Base-by-base conservation (phyloP, 202 grass and related monocot genomes). In the Dendrocalamus latiflorus region DNA sequence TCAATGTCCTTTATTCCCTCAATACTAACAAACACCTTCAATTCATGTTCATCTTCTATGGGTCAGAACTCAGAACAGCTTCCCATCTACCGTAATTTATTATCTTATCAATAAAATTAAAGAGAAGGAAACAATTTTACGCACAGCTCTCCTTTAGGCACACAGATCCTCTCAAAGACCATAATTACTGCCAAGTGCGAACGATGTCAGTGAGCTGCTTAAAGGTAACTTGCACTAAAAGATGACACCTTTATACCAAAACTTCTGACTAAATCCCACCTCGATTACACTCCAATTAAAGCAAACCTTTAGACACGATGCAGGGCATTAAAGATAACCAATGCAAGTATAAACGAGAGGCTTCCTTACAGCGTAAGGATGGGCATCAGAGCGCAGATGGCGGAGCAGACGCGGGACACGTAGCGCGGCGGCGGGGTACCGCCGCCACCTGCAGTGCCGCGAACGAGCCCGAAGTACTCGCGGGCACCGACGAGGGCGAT, bases 391-490 rank as follows among this genome's bases (percentile, higher is more conserved):
- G 91, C 83, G 83, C 93, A 99, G 87, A 99, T 99, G 24, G 77
- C 82, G 6, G 89, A 94, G 85, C 96, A 99, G 22, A 88, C 89
- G 74, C 96, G 92, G 45, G 96, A 99, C 4, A 99, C 89, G 72
- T 94, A 96, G 84, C 96, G 88, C 50, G 96, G 93, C 2, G 96
- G 96, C 16, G 93, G 91, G 13, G 84, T 83, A 17, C 85, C 87
- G 4, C 86, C 91, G 13, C 85, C 65, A 1, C 60, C 54, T 16
- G 91, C 86, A 13, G 85, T 86, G 74, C 89, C 88, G 10, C 93
- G 88, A 30, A 99, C 96, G 50, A 99, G 89, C 77, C 80, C 93
- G 72, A 99, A 95, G 83, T 93, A 99, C 81, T 99, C 93, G 9
- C 96, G 77, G 13, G 96, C 74, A 9, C 69, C 91, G 5, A 73